Percentiles rank a stretch among this genome's conserved stretches.
These are phyloP conservation scores for Backusella parvicylindrica DNA, from an alignment of 192 early-diverging fungal genomes.

Conservation along the genomic window DNA sequence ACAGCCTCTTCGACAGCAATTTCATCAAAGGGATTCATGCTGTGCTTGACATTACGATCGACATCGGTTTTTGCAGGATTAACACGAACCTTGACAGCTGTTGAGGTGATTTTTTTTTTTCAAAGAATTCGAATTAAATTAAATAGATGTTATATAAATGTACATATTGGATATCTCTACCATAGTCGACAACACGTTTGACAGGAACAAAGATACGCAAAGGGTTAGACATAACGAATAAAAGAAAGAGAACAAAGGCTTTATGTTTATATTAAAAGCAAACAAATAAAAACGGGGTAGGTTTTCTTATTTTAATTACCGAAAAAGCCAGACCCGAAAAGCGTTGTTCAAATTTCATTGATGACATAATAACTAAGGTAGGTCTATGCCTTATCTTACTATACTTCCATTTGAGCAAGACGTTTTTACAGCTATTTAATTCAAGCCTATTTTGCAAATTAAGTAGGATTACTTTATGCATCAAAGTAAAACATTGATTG, in stretches of 20 bases:
- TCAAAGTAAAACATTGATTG: too few species aligned
- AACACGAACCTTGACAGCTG: conserved; percentile 94
- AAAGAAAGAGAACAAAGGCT: not conserved
- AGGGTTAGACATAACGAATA: conserved; percentile 16
- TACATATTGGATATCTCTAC: not conserved
- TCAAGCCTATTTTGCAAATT: too few species aligned
- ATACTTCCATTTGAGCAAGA: too few species aligned
- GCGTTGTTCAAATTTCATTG: not conserved
- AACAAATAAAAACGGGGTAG: not conserved
- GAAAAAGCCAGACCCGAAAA: not conserved
- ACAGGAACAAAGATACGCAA: conserved; percentile 78
- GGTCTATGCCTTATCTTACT: too few species aligned
- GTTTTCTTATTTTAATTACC: not conserved
- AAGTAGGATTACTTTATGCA: too few species aligned
- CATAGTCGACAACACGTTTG: conserved; percentile 90
- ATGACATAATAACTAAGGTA: not conserved
- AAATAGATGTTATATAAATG: not conserved
- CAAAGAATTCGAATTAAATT: not conserved
- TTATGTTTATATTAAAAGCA: not conserved
- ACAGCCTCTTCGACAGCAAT: conserved; percentile 97
- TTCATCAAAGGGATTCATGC: conserved; percentile 99
- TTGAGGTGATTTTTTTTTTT: not conserved
- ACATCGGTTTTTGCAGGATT: conserved; percentile 82
- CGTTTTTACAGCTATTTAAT: too few species aligned
- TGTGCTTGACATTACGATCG: conserved; percentile 96